These are phyloP conservation scores for Globisporangium canariense DNA, from an alignment of 352 stramenopile genomes.

Conservation along the genomic window DNA sequence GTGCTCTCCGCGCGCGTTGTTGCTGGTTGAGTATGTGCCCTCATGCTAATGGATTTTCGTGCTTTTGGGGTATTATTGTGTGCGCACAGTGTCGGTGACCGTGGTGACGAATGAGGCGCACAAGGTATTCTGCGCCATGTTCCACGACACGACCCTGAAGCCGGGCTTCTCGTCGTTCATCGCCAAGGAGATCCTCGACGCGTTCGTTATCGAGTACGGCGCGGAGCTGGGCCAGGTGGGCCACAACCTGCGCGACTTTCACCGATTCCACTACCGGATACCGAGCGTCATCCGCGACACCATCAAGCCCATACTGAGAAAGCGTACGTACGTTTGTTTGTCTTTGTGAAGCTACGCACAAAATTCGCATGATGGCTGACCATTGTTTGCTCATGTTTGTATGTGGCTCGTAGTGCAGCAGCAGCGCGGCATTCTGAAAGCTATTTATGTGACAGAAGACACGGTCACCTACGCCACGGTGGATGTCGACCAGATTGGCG, in stretches of 20 bases:
- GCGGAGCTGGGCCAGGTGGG: constrained; percentile 75
- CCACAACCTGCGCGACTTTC: constrained; percentile 90
- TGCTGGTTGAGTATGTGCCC: neutral
- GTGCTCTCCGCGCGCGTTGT: neutral
- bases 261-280: constrained; percentile 88
- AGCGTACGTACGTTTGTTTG: constrained; percentile 40
- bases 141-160: constrained; percentile 83
- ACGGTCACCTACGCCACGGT: constrained; percentile 76
- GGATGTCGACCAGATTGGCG: constrained; percentile 88
- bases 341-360: neutral
- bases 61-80: neutral
- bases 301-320: constrained; percentile 79
- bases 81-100: constrained; percentile 74
- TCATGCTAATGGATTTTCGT: neutral
- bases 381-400: constrained; percentile 1
- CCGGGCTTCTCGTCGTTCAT: constrained; percentile 84
- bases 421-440: constrained; percentile 85
- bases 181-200: constrained; percentile 81
- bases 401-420: constrained; percentile 62
- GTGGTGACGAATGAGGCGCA: constrained; percentile 86
- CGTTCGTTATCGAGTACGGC: constrained; percentile 79
- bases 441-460: constrained; percentile 87
- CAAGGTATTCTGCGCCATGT: constrained; percentile 91
- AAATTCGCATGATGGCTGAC: neutral
- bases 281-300: constrained; percentile 77